Evolutionary conservation across 306 rosid genomes (phyloP).

Genomic region (Sicyos baderoa): DNA sequence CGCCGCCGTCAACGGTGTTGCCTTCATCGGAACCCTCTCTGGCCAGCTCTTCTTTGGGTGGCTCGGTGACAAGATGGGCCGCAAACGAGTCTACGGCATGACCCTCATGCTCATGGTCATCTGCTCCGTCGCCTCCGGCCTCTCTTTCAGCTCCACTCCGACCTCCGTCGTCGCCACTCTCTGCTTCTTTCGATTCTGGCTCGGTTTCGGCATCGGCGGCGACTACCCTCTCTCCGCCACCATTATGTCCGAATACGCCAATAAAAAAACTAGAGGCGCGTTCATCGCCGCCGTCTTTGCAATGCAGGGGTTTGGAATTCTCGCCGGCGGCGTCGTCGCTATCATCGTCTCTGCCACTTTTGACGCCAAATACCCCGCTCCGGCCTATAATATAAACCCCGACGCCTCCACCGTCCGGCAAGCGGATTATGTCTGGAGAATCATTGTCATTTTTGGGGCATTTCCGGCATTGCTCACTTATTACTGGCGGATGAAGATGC

Average conservation of each 20-base stretch:
- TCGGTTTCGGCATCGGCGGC: slow-evolving; percentile 87
- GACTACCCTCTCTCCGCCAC: slow-evolving; percentile 96
- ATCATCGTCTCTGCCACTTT: slow-evolving; percentile 52
- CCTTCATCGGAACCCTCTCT: slow-evolving; percentile 69
- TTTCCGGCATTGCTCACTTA: slow-evolving; percentile 69
- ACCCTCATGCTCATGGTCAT: slow-evolving; percentile 83
- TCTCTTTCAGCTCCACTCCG: slow-evolving; percentile 53
- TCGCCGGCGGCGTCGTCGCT: slow-evolving; percentile 71
- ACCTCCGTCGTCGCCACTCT: slow-evolving; percentile 53
- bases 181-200: slow-evolving; percentile 85
- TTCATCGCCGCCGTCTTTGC: slow-evolving; percentile 93
- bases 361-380: slow-evolving; percentile 37
- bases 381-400: slow-evolving; percentile 34
- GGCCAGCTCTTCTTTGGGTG: slow-evolving; percentile 94
- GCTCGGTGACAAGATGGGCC: slow-evolving; percentile 88
- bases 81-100: slow-evolving; percentile 77
- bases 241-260: slow-evolving; percentile 88
- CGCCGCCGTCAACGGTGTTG: slow-evolving; percentile 76
- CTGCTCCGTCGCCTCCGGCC: slow-evolving; percentile 64
- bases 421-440: slow-evolving; percentile 80
- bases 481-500: slow-evolving; percentile 83
- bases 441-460: slow-evolving; percentile 71
- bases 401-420: slow-evolving; percentile 46
- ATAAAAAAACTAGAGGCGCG: slow-evolving; percentile 73
- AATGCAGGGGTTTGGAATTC: slow-evolving; percentile 87